Conservation (phyloP, 108 stramenopile genomes). For the Discostella stelligeroides region DNA sequence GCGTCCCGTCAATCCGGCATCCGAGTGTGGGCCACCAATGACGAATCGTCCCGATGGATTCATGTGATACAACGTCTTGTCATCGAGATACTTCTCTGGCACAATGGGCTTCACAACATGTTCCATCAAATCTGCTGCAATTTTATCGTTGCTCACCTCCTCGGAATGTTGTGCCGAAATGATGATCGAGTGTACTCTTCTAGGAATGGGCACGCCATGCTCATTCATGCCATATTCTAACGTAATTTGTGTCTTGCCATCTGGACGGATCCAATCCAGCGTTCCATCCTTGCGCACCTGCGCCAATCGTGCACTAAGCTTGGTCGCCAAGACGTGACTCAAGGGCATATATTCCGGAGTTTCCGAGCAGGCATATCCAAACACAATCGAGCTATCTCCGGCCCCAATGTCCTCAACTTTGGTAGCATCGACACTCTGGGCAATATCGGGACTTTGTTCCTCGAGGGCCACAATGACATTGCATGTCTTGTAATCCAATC, state of each 20-base stretch:
- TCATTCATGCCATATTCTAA: slow-evolving; percentile 86
- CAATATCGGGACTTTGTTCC: slow-evolving; percentile 97
- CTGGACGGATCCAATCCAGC: slow-evolving; percentile 95
- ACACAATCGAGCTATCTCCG: slow-evolving; percentile 98
- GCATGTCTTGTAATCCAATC: slow-evolving; percentile 96
- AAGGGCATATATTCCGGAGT: slow-evolving; percentile 94
- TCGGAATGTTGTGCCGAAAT: slow-evolving; percentile 98
- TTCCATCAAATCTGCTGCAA: slow-evolving; percentile 94
- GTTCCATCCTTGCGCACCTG: slow-evolving; percentile 96
- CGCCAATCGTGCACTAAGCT: slow-evolving; percentile 84
- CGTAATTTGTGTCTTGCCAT: slow-evolving; percentile 96
- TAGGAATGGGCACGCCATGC: slow-evolving; percentile 84
- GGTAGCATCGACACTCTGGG: slow-evolving; percentile 91
- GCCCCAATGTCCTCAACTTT: slow-evolving; percentile 95
- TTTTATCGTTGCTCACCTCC: slow-evolving; percentile 89
- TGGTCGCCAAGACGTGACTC: slow-evolving; percentile 94
- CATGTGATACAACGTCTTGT: slow-evolving; percentile 96
- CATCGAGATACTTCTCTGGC: slow-evolving; percentile 95
- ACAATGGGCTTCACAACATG: slow-evolving; percentile 97
- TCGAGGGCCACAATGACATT: slow-evolving; percentile 98
- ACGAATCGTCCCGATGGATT: slow-evolving; percentile 94
- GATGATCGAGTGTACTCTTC: slow-evolving; percentile 95
- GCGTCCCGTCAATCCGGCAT: slow-evolving; percentile 96
- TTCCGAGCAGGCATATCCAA: slow-evolving; percentile 97
- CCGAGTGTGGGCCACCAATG: slow-evolving; percentile 97